phyloP scores from a whole-genome alignment of 2,329 filamentous ascomycete species.

The Cladosporium velox region DNA sequence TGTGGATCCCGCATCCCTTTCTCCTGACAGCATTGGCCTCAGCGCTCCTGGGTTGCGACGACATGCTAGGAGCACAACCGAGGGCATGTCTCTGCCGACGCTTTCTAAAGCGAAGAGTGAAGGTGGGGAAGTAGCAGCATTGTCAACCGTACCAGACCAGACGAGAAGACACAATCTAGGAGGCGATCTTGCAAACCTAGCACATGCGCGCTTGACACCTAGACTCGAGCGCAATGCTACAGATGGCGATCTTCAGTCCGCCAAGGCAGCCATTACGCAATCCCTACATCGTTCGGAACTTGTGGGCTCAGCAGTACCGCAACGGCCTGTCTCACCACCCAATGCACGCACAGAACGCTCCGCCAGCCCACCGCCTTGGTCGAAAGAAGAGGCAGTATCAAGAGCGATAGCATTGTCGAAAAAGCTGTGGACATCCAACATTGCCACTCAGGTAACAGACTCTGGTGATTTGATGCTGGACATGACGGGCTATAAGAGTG shows the following conservation, averaged over 20 bases:
- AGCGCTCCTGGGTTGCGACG: constrained; percentile 10
- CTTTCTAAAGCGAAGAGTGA: constrained; percentile 48
- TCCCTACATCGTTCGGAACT: constrained; percentile 34
- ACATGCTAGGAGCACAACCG: constrained; percentile 33
- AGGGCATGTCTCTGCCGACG: constrained; percentile 29
- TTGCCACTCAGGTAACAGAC: constrained; percentile 88
- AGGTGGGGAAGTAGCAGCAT: constrained; percentile 39
- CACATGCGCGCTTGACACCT: constrained; percentile 21
- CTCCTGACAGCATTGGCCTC: background rate
- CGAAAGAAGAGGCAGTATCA: constrained; percentile 73
- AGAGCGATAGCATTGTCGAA: constrained; percentile 83
- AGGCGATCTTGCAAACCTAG: constrained; percentile 26
- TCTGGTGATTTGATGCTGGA: constrained; percentile 95
- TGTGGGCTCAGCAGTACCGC: background rate
- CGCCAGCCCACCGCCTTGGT: constrained; percentile 73
- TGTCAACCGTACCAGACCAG: constrained; percentile 31
- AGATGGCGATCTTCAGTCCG: constrained; percentile 54
- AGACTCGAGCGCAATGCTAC: constrained; percentile 53
- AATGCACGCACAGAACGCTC: constrained; percentile 50
- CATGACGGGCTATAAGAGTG: constrained; percentile 95
- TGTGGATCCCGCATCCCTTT: constrained; percentile 8
- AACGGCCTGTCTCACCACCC: constrained; percentile 22
- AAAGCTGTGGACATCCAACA: constrained; percentile 85
- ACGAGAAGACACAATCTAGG: constrained; percentile 24
- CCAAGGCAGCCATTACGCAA: constrained; percentile 42